phyloP scores from a whole-genome alignment of 1,284 basidiomycete genomes.

The Ustilago hordei region DNA sequence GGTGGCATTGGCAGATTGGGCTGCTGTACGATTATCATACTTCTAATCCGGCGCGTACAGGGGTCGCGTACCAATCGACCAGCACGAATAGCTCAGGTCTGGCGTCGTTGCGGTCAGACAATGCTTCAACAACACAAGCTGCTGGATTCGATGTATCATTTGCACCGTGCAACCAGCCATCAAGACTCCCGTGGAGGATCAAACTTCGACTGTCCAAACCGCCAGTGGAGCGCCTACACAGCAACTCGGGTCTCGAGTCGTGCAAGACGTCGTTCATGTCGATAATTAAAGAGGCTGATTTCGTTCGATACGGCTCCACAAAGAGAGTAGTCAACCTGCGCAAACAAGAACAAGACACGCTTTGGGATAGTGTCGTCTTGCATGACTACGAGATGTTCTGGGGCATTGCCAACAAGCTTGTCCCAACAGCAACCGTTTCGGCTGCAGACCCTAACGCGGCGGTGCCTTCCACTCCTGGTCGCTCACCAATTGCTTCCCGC shows the following conservation, averaged over 20 bases:
- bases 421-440: conserved; percentile 65
- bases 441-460: not conserved
- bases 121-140: not conserved
- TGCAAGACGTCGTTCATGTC: conserved; percentile 62
- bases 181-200: conserved; percentile 53
- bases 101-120: conserved; percentile 22
- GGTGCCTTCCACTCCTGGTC: not conserved
- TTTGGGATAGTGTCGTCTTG: conserved; percentile 70
- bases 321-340: conserved; percentile 59
- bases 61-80: conserved; percentile 19
- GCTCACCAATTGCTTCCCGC: conserved; percentile 26
- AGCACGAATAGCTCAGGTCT: conserved; percentile 14
- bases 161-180: not conserved
- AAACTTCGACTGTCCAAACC: conserved; percentile 52
- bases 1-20: conserved; percentile 66
- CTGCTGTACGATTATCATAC: conserved; percentile 61
- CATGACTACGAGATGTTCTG: conserved; percentile 96
- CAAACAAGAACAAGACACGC: conserved; percentile 58
- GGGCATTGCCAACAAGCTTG: conserved; percentile 86
- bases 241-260: conserved; percentile 44
- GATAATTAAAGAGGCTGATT: conserved; percentile 65
- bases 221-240: conserved; percentile 54
- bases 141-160: not conserved
- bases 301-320: conserved; percentile 62
- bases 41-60: conserved; percentile 46